phyloP scores from a whole-genome alignment of 352 stramenopile species.

The Phytophthora pisi region DNA sequence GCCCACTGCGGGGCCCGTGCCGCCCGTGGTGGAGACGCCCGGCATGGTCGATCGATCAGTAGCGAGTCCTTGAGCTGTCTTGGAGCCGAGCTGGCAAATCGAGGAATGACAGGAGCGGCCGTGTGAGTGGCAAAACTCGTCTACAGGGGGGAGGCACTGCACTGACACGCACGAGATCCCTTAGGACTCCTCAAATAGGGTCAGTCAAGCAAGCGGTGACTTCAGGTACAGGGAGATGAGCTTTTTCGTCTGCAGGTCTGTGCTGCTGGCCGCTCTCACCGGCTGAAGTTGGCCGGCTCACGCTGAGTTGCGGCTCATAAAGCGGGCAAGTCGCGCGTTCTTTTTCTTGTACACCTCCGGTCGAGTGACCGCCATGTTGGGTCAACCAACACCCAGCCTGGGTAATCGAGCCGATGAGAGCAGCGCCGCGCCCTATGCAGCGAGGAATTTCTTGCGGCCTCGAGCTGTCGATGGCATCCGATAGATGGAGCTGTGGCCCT shows the following conservation, averaged over 20 bases:
- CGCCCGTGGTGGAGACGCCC: conserved; percentile 21
- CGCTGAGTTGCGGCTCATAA: background rate
- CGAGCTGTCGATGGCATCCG: background rate
- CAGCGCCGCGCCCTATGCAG: background rate
- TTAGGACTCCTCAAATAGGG: background rate
- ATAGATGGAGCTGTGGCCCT: no score
- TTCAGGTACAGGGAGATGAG: conserved; percentile 12
- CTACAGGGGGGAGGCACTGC: background rate
- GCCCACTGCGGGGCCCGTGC: conserved; percentile 17
- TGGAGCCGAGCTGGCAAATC: conserved; percentile 25
- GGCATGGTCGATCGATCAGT: conserved; percentile 14
- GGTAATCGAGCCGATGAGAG: conserved; percentile 12
- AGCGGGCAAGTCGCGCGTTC: conserved; percentile 7
- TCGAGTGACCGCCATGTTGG: background rate
- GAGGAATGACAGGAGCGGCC: conserved; percentile 17
- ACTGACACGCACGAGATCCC: conserved; percentile 10
- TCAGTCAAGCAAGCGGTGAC: conserved; percentile 3
- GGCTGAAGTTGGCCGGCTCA: conserved; percentile 20
- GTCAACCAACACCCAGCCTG: background rate
- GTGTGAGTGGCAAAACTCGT: conserved; percentile 15
- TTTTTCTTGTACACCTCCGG: conserved; percentile 7
- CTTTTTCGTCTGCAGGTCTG: conserved; percentile 22
- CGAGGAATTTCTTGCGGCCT: conserved; percentile 8
- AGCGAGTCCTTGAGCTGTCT: background rate
- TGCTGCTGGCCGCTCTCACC: conserved; percentile 19